A percentile compares a stretch with the other conserved stretches of the same genome.
Evolutionary conservation across 2,329 filamentous ascomycete genomes (phyloP).

Genomic region (Venturia aucupariae): DNA sequence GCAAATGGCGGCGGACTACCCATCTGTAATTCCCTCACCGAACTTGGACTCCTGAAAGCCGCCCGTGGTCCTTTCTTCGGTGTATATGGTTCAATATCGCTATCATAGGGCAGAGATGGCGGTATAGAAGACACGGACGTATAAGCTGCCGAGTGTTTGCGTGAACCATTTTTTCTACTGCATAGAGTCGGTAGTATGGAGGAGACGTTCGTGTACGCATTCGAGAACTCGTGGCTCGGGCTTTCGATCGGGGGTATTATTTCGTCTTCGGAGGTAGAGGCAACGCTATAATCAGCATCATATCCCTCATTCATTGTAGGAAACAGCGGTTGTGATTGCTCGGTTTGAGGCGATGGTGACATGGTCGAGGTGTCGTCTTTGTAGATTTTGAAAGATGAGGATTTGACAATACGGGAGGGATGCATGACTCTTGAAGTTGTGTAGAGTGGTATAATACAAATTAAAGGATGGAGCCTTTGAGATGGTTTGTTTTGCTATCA

Average conservation of each 20-base stretch:
- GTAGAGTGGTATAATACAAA: neutral
- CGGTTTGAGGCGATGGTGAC: neutral
- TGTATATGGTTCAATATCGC: constrained; percentile 36
- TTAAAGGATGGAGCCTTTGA: too few relatives aligned
- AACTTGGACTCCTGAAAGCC: constrained; percentile 60
- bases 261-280: neutral
- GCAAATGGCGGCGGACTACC: constrained; percentile 53
- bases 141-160: constrained; percentile 12
- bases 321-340: neutral
- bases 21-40: constrained; percentile 64
- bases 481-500: neutral
- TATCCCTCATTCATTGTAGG: neutral
- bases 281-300: neutral
- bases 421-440: neutral
- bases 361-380: neutral
- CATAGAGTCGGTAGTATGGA: neutral
- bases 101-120: constrained; percentile 20
- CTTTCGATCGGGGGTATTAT: neutral
- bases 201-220: neutral
- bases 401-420: neutral
- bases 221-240: neutral
- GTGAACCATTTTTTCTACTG: neutral
- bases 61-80: constrained; percentile 49
- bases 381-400: constrained; percentile 3
- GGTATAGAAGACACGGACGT: constrained; percentile 28